Evolutionary conservation across 1,284 basidiomycete genomes (phyloP).

Genomic region (Waitea zeae): DNA sequence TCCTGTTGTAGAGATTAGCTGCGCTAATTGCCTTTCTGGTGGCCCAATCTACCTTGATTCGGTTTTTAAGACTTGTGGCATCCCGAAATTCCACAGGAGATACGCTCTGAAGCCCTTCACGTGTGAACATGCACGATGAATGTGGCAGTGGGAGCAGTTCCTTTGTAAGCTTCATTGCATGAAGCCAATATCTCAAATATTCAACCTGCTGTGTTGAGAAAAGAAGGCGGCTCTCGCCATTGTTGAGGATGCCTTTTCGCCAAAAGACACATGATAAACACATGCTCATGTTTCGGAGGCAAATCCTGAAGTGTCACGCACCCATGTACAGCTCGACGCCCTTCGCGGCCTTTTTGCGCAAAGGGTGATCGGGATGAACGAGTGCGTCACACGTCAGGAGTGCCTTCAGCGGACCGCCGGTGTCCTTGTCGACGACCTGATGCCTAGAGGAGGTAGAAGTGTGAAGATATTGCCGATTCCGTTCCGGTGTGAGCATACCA

Average conservation of each 20-base stretch:
- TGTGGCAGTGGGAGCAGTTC: constrained; percentile 50
- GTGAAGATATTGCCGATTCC: neutral
- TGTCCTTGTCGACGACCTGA: constrained; percentile 22
- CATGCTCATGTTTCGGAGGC: no score
- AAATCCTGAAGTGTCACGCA: constrained; percentile 19
- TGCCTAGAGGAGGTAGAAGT: constrained; percentile 16
- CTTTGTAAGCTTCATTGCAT: constrained; percentile 52
- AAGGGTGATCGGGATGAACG: constrained; percentile 54
- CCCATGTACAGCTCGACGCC: constrained; percentile 62
- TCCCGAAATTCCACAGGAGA: constrained; percentile 39
- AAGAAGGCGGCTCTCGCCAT: constrained; percentile 51
- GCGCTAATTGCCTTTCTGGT: no score
- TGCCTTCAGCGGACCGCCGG: constrained; percentile 49
- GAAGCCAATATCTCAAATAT: constrained; percentile 73
- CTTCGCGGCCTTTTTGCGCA: constrained; percentile 37
- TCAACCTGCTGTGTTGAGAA: constrained; percentile 74
- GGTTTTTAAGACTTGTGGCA: constrained; percentile 32
- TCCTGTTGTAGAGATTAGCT: constrained; percentile 17
- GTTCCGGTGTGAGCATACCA: constrained; percentile 22
- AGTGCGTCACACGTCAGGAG: constrained; percentile 48
- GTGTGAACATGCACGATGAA: constrained; percentile 48
- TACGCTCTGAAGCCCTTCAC: constrained; percentile 31
- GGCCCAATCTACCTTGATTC: constrained; percentile 46
- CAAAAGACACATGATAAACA: neutral
- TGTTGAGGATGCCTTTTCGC: constrained; percentile 40